Conservation (phyloP, 257 asterid species). For the Solanum sitiens region DNA sequence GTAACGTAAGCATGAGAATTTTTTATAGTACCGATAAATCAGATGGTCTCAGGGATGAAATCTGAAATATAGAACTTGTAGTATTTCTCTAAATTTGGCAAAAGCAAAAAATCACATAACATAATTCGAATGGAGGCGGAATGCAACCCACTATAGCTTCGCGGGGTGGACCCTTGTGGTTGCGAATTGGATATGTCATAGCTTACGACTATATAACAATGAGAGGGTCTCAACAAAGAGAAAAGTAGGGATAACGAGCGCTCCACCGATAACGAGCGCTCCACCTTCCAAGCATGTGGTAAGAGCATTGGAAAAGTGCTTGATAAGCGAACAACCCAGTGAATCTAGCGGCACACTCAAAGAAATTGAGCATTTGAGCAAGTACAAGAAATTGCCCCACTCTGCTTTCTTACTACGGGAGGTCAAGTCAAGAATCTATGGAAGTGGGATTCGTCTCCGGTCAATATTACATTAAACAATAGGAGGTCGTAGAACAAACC, state of each 20-base stretch:
- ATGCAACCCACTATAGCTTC: background rate
- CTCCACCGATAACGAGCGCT: too few species aligned
- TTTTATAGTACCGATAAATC: background rate
- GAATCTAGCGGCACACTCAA: background rate
- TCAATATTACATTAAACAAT: too few species aligned
- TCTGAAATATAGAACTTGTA: background rate
- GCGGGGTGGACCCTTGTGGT: too few species aligned
- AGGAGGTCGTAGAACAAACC: background rate
- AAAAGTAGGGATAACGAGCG: background rate
- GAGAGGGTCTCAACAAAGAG: background rate
- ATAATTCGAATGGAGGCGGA: background rate
- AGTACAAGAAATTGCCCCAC: background rate
- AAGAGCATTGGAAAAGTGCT: too few species aligned
- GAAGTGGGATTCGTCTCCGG: background rate
- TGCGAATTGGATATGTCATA: background rate
- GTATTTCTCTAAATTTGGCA: background rate
- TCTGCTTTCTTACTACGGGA: background rate
- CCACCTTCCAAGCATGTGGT: background rate
- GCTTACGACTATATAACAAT: background rate
- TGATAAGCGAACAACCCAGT: background rate
- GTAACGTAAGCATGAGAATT: too few species aligned
- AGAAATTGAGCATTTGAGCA: background rate
- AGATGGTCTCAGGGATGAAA: background rate
- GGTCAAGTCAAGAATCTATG: background rate
- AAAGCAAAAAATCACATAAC: background rate